Evolutionary conservation across 1,139 yeast species (phyloP).

Genomic region (Saccharomyces pastorianus): DNA sequence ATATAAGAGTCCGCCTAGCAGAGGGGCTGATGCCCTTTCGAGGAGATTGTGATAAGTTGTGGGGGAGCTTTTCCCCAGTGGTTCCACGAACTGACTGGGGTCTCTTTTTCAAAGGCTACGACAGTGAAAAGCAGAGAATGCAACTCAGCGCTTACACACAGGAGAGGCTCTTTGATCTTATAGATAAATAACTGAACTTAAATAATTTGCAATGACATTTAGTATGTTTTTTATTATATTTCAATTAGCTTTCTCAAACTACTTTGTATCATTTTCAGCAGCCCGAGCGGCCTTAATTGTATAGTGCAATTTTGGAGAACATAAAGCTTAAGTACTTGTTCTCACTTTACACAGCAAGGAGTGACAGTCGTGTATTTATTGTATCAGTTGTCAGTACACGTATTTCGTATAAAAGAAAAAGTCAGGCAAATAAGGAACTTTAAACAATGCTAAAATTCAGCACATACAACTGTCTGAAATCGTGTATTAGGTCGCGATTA

Average conservation of each 20-base stretch:
- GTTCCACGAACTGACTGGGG: constrained; percentile 1
- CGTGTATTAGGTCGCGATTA: neutral
- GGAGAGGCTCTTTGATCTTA: neutral
- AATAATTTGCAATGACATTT: neutral
- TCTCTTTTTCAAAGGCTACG: neutral
- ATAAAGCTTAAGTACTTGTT: neutral
- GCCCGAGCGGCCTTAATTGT: neutral
- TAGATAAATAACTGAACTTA: neutral
- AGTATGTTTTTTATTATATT: neutral
- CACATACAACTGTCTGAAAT: neutral
- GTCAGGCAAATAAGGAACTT: neutral
- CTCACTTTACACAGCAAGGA: too few relatives aligned
- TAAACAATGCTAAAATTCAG: neutral
- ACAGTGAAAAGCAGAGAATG: neutral
- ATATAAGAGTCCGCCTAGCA: neutral
- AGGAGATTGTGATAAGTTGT: neutral
- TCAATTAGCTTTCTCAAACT: too few relatives aligned
- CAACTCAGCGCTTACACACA: neutral
- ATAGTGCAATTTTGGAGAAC: neutral
- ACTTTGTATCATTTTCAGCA: neutral
- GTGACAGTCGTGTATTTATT: too few relatives aligned
- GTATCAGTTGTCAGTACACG: too few relatives aligned
- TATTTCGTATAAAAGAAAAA: neutral
- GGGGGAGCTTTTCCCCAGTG: neutral
- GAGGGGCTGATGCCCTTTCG: neutral